phyloP scores from a whole-genome alignment of 306 rosid species.

The Benincasa hispida region DNA sequence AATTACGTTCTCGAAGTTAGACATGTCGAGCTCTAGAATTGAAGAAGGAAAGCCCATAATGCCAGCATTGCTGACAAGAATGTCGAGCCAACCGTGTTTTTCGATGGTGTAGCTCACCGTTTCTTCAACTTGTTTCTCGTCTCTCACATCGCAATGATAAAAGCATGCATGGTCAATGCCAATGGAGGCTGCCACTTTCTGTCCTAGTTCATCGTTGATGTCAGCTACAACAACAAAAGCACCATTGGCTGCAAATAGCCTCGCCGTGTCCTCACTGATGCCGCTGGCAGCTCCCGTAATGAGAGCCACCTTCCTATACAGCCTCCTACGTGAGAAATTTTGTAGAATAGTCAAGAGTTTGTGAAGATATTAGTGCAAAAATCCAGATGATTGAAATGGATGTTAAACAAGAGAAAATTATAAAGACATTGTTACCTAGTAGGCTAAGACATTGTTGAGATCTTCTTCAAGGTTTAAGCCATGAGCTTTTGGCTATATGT shows the following conservation, averaged over 20 bases:
- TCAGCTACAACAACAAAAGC: conserved; percentile 59
- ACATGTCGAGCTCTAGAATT: conserved; percentile 61
- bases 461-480: not conserved
- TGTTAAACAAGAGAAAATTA: not conserved
- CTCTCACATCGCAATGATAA: conserved; percentile 70
- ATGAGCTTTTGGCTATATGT: not conserved
- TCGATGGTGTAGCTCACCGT: conserved; percentile 33
- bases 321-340: not conserved
- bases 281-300: conserved; percentile 79
- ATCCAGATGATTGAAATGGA: not conserved
- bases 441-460: conserved; percentile 24
- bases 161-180: conserved; percentile 33
- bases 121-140: conserved; percentile 63
- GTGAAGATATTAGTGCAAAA: not conserved
- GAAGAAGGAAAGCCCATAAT: conserved; percentile 32
- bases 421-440: conserved; percentile 23
- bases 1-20: conserved; percentile 39
- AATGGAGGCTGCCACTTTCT: conserved; percentile 32
- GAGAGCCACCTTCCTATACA: conserved; percentile 72
- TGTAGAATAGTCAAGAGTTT: too few species aligned
- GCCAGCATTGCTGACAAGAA: conserved; percentile 77
- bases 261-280: conserved; percentile 60
- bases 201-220: conserved; percentile 56
- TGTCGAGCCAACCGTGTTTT: conserved; percentile 44
- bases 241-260: conserved; percentile 48